phyloP scores from a whole-genome alignment of 306 rosid species.

The Pyrus betulifolia region DNA sequence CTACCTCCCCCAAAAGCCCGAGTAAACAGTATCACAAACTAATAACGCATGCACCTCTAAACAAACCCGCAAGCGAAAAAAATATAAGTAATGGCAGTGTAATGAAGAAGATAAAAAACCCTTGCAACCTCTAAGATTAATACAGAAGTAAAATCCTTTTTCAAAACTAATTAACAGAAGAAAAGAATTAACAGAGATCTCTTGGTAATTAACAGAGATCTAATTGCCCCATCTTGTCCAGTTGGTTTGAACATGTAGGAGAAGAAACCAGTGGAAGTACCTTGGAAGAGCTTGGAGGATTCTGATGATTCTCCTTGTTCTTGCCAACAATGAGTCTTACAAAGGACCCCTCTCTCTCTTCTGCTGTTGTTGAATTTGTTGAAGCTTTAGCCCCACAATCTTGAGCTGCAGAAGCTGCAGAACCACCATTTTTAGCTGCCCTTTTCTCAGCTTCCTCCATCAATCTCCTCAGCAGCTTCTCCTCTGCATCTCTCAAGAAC shows the following conservation, averaged over 20 bases:
- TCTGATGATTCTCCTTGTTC: slow-evolving; percentile 33
- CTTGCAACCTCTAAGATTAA: slow-evolving; percentile 10
- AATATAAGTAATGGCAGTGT: neutral
- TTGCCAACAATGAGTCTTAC: slow-evolving; percentile 21
- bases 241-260: slow-evolving; percentile 43
- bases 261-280: slow-evolving; percentile 79
- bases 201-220: slow-evolving; percentile 15
- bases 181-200: slow-evolving; percentile 24
- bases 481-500: slow-evolving; percentile 89
- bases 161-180: slow-evolving; percentile 19
- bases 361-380: slow-evolving; percentile 6
- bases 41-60: neutral
- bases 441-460: slow-evolving; percentile 59
- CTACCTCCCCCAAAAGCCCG: slow-evolving; percentile 13
- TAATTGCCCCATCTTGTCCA: slow-evolving; percentile 37
- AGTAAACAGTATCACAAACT: neutral
- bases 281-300: slow-evolving; percentile 67
- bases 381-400: slow-evolving; percentile 20
- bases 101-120: neutral
- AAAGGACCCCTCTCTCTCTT: slow-evolving; percentile 32
- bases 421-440: slow-evolving; percentile 17
- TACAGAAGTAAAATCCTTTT: slow-evolving; percentile 25
- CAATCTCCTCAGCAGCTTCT: slow-evolving; percentile 52
- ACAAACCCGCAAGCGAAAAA: neutral
- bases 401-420: neutral